Percentiles rank a stretch among this genome's conserved stretches.
Evolutionary conservation across 331 rosid species (phyloP).

Genomic region (Cydonia oblonga): DNA sequence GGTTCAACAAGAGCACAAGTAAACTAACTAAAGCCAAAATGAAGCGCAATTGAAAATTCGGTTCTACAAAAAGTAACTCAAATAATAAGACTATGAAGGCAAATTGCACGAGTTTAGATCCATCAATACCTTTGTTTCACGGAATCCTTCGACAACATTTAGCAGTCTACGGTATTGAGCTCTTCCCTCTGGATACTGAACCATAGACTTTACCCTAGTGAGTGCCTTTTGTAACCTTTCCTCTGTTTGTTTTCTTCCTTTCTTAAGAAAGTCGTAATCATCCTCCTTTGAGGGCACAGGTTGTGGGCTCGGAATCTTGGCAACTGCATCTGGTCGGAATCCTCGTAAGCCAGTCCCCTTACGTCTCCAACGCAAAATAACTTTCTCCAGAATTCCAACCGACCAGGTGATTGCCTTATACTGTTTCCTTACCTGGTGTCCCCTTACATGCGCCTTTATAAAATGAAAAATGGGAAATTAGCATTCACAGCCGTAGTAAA

Average conservation of each 20-base stretch:
- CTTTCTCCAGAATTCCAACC: constrained; percentile 76
- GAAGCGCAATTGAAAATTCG: neutral
- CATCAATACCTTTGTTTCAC: constrained; percentile 57
- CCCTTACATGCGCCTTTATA: constrained; percentile 83
- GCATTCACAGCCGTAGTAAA: neutral
- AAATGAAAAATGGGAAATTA: constrained; percentile 28
- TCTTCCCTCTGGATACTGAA: constrained; percentile 88
- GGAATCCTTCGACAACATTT: constrained; percentile 67
- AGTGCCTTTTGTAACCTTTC: constrained; percentile 81
- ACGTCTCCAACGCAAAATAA: constrained; percentile 89
- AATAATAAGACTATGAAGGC: neutral
- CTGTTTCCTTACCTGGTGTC: constrained; percentile 86
- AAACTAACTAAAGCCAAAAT: neutral
- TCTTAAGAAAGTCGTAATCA: constrained; percentile 70
- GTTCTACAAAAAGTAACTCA: neutral
- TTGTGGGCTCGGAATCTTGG: constrained; percentile 31
- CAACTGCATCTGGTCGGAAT: constrained; percentile 42
- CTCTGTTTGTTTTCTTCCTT: constrained; percentile 78
- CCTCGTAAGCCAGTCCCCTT: constrained; percentile 83
- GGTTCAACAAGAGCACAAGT: too few species aligned
- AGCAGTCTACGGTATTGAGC: constrained; percentile 83
- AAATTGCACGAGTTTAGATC: neutral
- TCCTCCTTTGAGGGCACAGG: constrained; percentile 35
- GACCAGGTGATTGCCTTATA: constrained; percentile 64
- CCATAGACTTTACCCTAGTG: constrained; percentile 91